Evolutionary conservation across 2,329 filamentous ascomycete genomes (phyloP), one percentile per base, ranked within the genome.

Genomic region (Bipolaris sorokiniana): DNA sequence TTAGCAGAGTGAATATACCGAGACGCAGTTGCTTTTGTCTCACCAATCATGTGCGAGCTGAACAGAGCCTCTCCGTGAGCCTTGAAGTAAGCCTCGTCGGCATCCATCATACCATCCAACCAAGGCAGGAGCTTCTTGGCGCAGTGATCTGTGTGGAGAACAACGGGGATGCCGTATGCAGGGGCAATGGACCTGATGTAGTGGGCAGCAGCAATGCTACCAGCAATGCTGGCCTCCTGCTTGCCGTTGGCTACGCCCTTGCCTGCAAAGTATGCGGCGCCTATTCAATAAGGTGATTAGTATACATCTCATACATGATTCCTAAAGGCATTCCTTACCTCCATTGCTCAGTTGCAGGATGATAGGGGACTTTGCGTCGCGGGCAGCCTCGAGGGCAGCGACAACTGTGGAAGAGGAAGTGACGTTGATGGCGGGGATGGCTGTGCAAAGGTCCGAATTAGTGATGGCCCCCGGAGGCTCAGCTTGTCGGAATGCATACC

Each of bases 21-120:
- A 18, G 16, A 36, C 2, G 20, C 28, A 36, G n/a, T 15, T 33
- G 18, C 16, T 16, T 22, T 46, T 20, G 11, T 36, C 45, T 47
- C 31, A 47, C 45, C 95, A 76, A 98, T 97, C 95, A 99, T 99
- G 88, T 99, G 95, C 70, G 87, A 91, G 77, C 88, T 92, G 61
- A 65, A 65, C 0, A 65, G 63, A 2, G 63, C 61, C 42, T 62
- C 56, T 81, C 90, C 90, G 78, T 94, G 87, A 77, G 87, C 79
- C 89, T 97, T 96, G 90, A 96, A 97, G 85, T 93, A 94, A 59
- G 83, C 85, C 87, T 98, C 95, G 75, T 98, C 95, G 70, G 89
- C 94, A 64, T 95, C 92, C 70, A 98, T 81, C 70, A 72, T 72
- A 49, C 70, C 61, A 75, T 97, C 57, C 77, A 98, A 84, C 94